A percentile compares a stretch with the other conserved stretches of the same genome.
Evolutionary conservation across 2,329 filamentous ascomycete species (phyloP).

Genomic region (Paecilomyces formosus): DNA sequence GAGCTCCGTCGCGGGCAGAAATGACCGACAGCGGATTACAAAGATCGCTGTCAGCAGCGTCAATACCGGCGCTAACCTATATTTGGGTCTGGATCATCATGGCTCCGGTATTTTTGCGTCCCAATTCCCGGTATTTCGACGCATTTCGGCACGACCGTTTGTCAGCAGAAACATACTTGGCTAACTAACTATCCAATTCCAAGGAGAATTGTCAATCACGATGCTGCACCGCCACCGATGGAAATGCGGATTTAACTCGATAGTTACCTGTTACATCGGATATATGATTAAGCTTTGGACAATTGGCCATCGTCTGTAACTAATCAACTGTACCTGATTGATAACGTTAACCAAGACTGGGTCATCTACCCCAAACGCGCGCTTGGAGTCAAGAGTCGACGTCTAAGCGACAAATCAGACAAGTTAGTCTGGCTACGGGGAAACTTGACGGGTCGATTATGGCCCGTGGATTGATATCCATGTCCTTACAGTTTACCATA

Average conservation of each 20-base stretch:
- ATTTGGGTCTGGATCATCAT: background rate
- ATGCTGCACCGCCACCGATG: background rate
- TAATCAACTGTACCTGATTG: background rate
- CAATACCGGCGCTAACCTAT: background rate
- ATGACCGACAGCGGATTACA: conserved; percentile 11
- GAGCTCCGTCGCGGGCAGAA: background rate
- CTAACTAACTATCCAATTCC: background rate
- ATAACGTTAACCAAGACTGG: background rate
- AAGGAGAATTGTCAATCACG: background rate
- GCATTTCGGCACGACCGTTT: background rate
- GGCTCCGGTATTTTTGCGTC: background rate
- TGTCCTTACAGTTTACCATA: too few species aligned
- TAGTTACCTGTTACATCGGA: background rate
- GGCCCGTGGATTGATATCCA: too few species aligned
- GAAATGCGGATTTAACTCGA: background rate
- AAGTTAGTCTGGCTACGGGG: background rate
- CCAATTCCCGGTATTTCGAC: background rate
- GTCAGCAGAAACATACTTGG: background rate
- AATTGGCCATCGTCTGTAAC: background rate
- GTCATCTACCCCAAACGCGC: background rate
- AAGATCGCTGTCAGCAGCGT: conserved; percentile 20
- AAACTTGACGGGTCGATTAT: too few species aligned
- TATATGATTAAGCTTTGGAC: background rate
- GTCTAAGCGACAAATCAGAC: background rate
- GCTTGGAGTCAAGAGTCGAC: background rate